Percentiles rank a stretch among this genome's conserved stretches.
Conservation (phyloP, 257 asterid genomes). For the Cruciata laevipes region DNA sequence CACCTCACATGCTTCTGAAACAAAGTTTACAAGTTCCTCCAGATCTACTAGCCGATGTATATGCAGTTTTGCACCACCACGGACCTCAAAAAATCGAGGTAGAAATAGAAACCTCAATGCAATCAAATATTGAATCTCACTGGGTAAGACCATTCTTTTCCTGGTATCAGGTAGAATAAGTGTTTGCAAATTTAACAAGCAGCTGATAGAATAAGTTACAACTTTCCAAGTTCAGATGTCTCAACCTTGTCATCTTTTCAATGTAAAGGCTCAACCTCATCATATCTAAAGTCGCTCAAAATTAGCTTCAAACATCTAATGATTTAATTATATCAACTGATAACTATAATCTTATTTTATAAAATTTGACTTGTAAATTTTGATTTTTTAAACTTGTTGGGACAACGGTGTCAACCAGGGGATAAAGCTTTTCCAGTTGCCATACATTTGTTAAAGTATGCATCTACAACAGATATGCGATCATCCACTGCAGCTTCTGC, state of each 20-base stretch:
- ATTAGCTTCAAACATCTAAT: no score
- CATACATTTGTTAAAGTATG: no score
- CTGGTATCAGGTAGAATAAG: not conserved
- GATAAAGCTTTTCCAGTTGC: no score
- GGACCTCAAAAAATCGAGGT: not conserved
- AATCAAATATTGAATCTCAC: not conserved
- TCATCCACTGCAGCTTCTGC: no score
- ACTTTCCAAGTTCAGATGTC: not conserved
- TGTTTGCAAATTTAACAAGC: slow-evolving; percentile 6
- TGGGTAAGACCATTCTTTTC: not conserved
- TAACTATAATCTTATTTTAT: no score
- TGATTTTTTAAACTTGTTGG: no score
- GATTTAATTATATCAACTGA: no score
- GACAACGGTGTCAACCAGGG: no score
- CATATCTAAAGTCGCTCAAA: no score
- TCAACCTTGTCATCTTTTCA: not conserved
- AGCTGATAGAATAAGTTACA: not conserved
- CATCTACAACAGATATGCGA: no score
- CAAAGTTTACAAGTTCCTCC: not conserved
- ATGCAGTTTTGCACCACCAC: not conserved
- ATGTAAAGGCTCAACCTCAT: not conserved
- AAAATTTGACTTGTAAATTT: no score
- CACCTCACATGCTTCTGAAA: not conserved
- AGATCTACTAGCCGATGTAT: not conserved
- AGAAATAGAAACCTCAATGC: not conserved